A percentile compares a stretch with the other conserved stretches of the same genome.
Conservation (phyloP, 1,139 yeast genomes). For the Hyphopichia fennica region DNA sequence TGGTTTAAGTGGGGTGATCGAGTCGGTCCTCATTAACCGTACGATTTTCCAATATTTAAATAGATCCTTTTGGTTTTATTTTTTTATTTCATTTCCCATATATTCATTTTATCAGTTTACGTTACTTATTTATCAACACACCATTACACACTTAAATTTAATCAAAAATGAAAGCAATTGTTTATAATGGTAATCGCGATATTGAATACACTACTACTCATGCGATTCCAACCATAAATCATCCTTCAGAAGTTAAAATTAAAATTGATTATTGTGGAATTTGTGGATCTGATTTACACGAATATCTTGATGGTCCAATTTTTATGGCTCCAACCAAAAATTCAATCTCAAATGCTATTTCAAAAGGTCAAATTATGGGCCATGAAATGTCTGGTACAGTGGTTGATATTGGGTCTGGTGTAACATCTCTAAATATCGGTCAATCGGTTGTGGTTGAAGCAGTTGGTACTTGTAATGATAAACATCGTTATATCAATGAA, state of each 20-base stretch:
- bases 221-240: conserved; percentile 44
- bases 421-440: conserved; percentile 28
- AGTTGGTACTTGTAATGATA: conserved; percentile 44
- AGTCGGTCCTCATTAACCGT: no score
- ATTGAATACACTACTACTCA: conserved; percentile 42
- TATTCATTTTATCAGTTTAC: no score
- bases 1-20: no score
- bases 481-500: conserved; percentile 6
- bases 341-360: conserved; percentile 16
- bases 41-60: no score
- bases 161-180: conserved; percentile 50
- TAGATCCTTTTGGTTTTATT: no score
- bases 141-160: no score
- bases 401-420: conserved; percentile 24
- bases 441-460: conserved; percentile 41
- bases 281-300: conserved; percentile 61
- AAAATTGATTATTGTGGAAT: conserved; percentile 57
- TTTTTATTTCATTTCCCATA: no score
- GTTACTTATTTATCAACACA: no score
- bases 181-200: conserved; percentile 51
- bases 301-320: conserved; percentile 52
- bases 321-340: conserved; percentile 36
- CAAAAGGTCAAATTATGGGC: conserved; percentile 37
- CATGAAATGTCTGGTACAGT: conserved; percentile 55
- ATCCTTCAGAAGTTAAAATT: conserved; percentile 50